Evolutionary conservation across 1,139 yeast species (phyloP), one percentile per base, ranked within the genome.

Genomic region (Tardiomyces blankii): DNA sequence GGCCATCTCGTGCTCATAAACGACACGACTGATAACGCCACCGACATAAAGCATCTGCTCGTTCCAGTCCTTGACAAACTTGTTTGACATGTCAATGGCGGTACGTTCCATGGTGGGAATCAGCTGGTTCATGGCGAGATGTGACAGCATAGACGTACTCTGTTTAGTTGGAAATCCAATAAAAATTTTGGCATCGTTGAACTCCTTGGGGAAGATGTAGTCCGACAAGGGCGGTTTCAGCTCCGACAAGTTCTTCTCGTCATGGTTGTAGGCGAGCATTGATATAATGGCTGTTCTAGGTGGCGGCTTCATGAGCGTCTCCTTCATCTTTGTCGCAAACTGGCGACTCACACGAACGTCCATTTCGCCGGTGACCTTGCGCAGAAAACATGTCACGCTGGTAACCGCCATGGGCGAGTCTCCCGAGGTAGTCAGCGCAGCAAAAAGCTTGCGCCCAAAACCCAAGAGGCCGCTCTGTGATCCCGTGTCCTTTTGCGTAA

Each of bases 61-160:
- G 49, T 68, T 68, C 72, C 72, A 68, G 45, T 64, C 67, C 46
- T 64, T 66, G 19, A 68, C 72, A 46, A 59, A 61, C 9, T 62
- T 56, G 46, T 68, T 67, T 1, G 71, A 66, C 63, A 68, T 64
- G 51, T 68, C 72, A 2, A 68, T 62, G 2, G 69, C 69, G 1
- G 72, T 68, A 5, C 72, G 59, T 48, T 68, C 72, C 69, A 68
- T 67, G 1, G 72, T 68, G 1, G 72, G 72, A 18, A 68, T 65
- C 2, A 67, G 52, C 49, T 67, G 70, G 42, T 65, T 66, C 43
- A 68, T 53, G 2, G 69, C 66, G 4, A 68, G 48, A 48, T 68
- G 73, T 1, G 68, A 63, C 42, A 59, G 56, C 44, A 68, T 47
- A 1, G 67, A 65, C 0, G 73, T 66, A 18, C 68, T 62, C 48